These are phyloP conservation scores for Volvox reticuliferus DNA, from an alignment of 139 green algal species.

Conservation along the genomic window DNA sequence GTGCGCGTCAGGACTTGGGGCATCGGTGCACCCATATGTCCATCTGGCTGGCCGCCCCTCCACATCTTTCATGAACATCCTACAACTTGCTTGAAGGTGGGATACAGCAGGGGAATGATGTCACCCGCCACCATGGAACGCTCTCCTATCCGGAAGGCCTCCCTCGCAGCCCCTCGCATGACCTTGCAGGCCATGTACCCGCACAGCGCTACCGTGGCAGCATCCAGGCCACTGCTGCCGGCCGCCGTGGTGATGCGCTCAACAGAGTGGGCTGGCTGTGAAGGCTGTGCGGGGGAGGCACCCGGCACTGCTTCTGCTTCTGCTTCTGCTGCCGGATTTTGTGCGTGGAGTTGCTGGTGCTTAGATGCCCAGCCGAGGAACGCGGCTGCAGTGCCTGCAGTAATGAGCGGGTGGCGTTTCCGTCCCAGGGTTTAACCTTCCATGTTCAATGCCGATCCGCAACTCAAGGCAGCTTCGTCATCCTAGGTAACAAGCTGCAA, in stretches of 20 bases:
- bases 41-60: no score
- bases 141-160: constrained; percentile 45
- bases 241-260: neutral
- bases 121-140: constrained; percentile 66
- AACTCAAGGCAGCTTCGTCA: no score
- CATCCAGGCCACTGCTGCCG: neutral
- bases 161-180: constrained; percentile 49
- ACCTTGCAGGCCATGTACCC: constrained; percentile 56
- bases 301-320: neutral
- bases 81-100: neutral
- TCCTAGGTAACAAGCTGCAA: no score
- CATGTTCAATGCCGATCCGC: no score
- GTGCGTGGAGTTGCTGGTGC: neutral
- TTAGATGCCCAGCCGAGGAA: constrained; percentile 52
- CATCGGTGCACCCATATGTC: no score
- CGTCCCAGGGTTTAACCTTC: no score
- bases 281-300: no score
- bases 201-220: constrained; percentile 41
- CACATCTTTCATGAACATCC: neutral
- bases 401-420: neutral
- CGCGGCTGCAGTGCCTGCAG: constrained; percentile 35
- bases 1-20: no score
- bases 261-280: neutral
- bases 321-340: neutral
- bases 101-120: constrained; percentile 53